Base-by-base conservation (phyloP, 1,139 yeast genomes). In the Suhomyces chickasaworum region DNA sequence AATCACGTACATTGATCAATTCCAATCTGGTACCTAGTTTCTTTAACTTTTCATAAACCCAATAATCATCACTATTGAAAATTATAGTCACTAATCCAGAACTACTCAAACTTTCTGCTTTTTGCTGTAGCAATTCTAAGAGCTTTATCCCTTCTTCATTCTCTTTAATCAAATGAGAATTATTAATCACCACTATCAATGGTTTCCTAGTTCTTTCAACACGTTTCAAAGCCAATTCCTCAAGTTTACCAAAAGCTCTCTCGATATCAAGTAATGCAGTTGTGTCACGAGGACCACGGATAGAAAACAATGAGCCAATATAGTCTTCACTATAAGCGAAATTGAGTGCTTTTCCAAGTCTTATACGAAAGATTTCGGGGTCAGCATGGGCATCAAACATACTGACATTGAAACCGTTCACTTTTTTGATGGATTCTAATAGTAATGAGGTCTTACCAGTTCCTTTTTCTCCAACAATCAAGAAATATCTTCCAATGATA, bases 381-480 rank as follows among this genome's bases (percentile, higher is more conserved):
- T 88, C 96, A 0, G 93, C 86, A 58, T 87, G 95, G 1, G 95
- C 95, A 61, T 88, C 95, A 55, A 88, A 71, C 49, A 85, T 76
- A 1, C 89, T 80, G 42, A 89, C 89, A 56, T 84, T 82, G 47
- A 67, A 66, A 1, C 93, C 90, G 38, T 77, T 69, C 1, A 81
- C 80, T 53, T 82, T 78, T 51, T 82, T 78, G 75, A 88, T 82
- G 3, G 91, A 80, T 56, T 86, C 90, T 54, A 84, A 64, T 23
- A 86, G 70, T 65, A 87, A 73, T 1, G 93, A 84, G 0, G 91
- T 84, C 58, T 88, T 88, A 3, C 96, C 96, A 0, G 95, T 87
- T 1, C 96, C 96, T 60, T 88, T 87, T 62, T 88, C 96, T 20
- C 96, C 96, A 45, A 88, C 80, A 15, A 88, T 63, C 45, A 88